These are phyloP conservation scores for Cadophora malorum DNA, from an alignment of 2,329 filamentous ascomycete genomes.

Conservation along the genomic window DNA sequence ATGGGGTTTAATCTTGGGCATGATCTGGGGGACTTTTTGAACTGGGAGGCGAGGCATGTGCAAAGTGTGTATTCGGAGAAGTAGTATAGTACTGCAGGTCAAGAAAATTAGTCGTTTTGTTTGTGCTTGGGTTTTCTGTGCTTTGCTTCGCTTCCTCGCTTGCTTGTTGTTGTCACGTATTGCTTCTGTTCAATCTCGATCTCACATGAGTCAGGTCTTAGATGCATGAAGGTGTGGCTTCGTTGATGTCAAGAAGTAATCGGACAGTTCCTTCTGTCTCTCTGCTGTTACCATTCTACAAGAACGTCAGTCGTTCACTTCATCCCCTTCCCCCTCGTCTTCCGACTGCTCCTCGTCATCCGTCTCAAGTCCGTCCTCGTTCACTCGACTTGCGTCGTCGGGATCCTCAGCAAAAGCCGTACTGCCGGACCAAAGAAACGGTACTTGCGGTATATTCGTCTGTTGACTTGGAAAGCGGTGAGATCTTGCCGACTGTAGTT, in stretches of 20 bases:
- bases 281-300: background rate
- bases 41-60: slow-evolving; percentile 54
- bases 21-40: slow-evolving; percentile 64
- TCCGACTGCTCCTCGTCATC: background rate
- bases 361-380: background rate
- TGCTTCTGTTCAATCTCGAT: background rate
- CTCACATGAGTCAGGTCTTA: too few relatives aligned
- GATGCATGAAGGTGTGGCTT: too few relatives aligned
- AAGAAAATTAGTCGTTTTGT: too few relatives aligned
- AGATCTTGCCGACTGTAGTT: background rate
- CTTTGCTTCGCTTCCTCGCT: too few relatives aligned
- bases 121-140: too few relatives aligned
- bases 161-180: background rate
- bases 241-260: background rate
- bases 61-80: slow-evolving; percentile 18
- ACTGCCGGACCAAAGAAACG: background rate
- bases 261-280: background rate
- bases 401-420: background rate
- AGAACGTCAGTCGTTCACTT: background rate
- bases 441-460: background rate
- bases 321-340: background rate
- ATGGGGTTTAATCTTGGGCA: slow-evolving; percentile 68
- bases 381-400: background rate
- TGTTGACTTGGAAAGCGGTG: background rate
- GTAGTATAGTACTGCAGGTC: background rate